Base-by-base conservation (phyloP, 169 alveolate species). In the Babesia bigemina region DNA sequence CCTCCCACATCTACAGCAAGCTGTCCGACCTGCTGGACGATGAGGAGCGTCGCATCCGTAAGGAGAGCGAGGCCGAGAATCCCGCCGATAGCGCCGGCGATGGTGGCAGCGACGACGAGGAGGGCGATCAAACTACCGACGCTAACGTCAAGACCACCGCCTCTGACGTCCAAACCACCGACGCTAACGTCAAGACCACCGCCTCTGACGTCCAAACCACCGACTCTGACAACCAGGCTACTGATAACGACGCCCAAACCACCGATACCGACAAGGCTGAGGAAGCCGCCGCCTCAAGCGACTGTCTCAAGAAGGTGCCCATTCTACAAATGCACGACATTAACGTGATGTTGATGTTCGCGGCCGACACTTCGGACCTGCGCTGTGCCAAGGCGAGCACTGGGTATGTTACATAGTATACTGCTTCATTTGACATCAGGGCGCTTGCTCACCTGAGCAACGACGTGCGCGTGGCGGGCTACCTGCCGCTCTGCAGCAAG, bases 391-490 rank as follows among this genome's bases (percentile, higher is more conserved):
- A 49, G 47, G 88, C 88, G 12, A 74, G 84, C 77, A 45, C 88
- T 21, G 88, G 88, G 88, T 81, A 81, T 0, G 84, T 71, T 39
- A 7, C 9, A 10, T 19, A 7, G 3, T 44, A 47, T 47, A 19
- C 10, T 2, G 16, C 14, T n/a, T 21, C 49, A 60, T n/a, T n/a
- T 7, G 10, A 7, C n/a, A n/a, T 6, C 42, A 83, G 90, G 58
- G 75, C 86, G 16, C 62, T 83, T 28, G 90, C 90, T 0, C 66
- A 65, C 57, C 83, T 83, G 28, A 66, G 60, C 19, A 69, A 71
- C 22, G 90, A 83, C 60, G 49, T 75, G n/a, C 57, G 90, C 17
- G 59, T 83, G 19, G 90, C 90, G 4, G 71, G 59, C 53, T 57
- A 66, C 60, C 26, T 83, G 63, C 75, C 83, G 9, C 39, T 73